Percentiles rank a stretch among this genome's conserved stretches.
Conservation (phyloP, 2,329 filamentous ascomycete species). For the Alternaria brassicicola region DNA sequence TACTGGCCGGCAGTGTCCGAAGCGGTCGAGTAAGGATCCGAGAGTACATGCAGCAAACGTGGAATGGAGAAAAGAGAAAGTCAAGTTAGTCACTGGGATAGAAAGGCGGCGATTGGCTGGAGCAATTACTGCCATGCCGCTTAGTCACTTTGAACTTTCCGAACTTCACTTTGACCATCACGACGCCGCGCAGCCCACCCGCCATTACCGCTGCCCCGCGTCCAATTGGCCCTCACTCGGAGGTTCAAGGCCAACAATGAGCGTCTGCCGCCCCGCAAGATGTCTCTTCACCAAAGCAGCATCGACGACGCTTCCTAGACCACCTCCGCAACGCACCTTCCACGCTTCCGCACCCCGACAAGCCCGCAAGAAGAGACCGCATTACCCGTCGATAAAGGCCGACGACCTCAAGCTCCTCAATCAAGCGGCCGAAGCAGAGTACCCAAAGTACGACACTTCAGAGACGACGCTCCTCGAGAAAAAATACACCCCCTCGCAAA, state of each 20-base stretch:
- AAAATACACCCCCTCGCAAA: constrained; percentile 80
- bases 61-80: constrained; percentile 30
- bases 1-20: constrained; percentile 30
- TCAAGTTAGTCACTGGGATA: constrained; percentile 34
- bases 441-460: constrained; percentile 67
- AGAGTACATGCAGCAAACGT: constrained; percentile 28
- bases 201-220: constrained; percentile 7
- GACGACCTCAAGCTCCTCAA: constrained; percentile 47
- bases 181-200: constrained; percentile 16
- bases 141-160: constrained; percentile 33
- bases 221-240: constrained; percentile 32
- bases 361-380: constrained; percentile 48
- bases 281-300: constrained; percentile 49
- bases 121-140: constrained; percentile 13
- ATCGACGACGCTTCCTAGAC: constrained; percentile 34
- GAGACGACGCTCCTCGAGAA: constrained; percentile 57
- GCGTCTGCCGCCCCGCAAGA: constrained; percentile 50
- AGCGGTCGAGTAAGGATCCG: constrained; percentile 33
- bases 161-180: constrained; percentile 28
- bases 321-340: constrained; percentile 50
- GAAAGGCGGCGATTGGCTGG: constrained; percentile 35
- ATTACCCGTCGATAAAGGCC: constrained; percentile 54
- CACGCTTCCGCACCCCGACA: constrained; percentile 45
- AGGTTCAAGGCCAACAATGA: constrained; percentile 44
- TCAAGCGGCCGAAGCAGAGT: constrained; percentile 44